Evolutionary conservation across 805 yeast species (phyloP), one percentile per base, ranked within the genome.

Genomic region (Candida boleticola): DNA sequence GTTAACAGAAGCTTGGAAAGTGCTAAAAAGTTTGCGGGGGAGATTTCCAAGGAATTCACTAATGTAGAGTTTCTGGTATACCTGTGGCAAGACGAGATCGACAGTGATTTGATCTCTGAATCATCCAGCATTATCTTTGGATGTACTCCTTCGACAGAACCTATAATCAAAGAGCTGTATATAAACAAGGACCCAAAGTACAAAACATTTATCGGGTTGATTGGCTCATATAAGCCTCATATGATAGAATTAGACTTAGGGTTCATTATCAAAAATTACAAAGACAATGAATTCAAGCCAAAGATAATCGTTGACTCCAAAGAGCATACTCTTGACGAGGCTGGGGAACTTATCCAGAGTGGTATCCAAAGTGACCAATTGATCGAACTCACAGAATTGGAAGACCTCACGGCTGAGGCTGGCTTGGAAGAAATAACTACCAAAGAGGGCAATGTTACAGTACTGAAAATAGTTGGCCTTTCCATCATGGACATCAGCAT

Each of bases 171-270:
- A 27, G 54, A 56, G 10, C 44, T 55, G 13, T 63, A 54, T 48
- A 45, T 68, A 37, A 60, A 41, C 55, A 57, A 29, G 38, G 77
- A 48, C 53, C 55, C 43, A 22, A 45, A 14, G 36, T 46, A 18
- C 27, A 52, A 44, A 39, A 58, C 52, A 25, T 82, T 72, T 55
- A 72, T 82, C 35, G 75, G 82, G 13, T 61, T 81, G 25, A 82
- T 82, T 51, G 89, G 89, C 1, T 77, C 84, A 16, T 82, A 81
- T 55, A 79, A 80, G 55, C 86, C 86, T 11, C 73, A 75, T 46
- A 81, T 82, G 88, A 67, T 67, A 30, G 89, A 82, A 58, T 71
- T 80, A 40, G 85, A 80, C 46, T 61, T 60, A 20, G 59, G 62
- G 2, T 60, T 75, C 30, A 61, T 78, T 9, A 51, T 54, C 3